Evolutionary conservation across 2,329 filamentous ascomycete species (phyloP).

Genomic region (Emmonsiellopsis sp.): DNA sequence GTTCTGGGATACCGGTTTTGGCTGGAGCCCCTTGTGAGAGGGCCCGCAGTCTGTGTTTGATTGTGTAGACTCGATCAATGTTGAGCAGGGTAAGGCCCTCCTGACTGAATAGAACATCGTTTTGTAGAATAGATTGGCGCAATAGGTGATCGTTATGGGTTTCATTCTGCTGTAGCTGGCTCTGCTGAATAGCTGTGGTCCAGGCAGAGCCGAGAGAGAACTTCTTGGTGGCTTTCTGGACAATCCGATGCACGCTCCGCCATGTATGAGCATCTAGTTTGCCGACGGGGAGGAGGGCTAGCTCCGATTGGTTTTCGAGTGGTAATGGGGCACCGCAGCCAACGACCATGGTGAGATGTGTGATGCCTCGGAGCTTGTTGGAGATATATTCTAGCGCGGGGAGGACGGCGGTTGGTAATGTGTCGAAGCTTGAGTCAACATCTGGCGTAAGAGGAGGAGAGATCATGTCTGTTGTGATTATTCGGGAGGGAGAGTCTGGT

Average conservation of each 20-base stretch:
- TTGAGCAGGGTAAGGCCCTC: conserved; percentile 35
- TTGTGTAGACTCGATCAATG: conserved; percentile 36
- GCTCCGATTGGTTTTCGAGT: conserved; percentile 27
- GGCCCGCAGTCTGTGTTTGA: conserved; percentile 33
- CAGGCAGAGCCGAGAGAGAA: conserved; percentile 30
- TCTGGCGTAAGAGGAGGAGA: conserved; percentile 30
- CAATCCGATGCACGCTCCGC: conserved; percentile 23
- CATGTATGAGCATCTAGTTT: conserved; percentile 21
- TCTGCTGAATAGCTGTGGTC: conserved; percentile 28
- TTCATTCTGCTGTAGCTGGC: conserved; percentile 24
- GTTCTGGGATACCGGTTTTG: conserved; percentile 16
- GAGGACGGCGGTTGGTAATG: conserved; percentile 22
- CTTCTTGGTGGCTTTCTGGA: conserved; percentile 27
- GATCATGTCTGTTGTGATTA: conserved; percentile 31
- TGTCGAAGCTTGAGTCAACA: conserved; percentile 28
- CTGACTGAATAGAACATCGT: conserved; percentile 35
- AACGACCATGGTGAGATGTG: conserved; percentile 31
- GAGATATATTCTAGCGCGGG: conserved; percentile 34
- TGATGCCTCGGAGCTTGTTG: conserved; percentile 28
- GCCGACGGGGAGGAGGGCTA: conserved; percentile 29
- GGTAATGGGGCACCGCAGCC: conserved; percentile 31
- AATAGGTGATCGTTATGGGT: conserved; percentile 25
- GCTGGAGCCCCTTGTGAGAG: conserved; percentile 18
- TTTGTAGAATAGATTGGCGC: conserved; percentile 34
- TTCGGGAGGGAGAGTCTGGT: background rate